Base-by-base conservation (phyloP, 305 asterid species). In the Ruellia speciosa region DNA sequence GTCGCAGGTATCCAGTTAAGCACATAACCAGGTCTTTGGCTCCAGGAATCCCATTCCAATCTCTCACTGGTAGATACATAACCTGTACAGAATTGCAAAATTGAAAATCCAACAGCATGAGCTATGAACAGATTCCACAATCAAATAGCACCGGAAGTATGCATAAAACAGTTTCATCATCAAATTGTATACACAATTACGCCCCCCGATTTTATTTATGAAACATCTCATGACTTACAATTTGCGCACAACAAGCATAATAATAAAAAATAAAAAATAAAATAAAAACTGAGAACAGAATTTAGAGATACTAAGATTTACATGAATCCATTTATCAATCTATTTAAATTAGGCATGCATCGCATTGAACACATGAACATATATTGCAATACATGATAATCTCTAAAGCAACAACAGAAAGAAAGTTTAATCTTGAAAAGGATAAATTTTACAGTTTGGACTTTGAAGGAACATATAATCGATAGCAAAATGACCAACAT, bases 1-100 rank as follows among this genome's bases (percentile, higher is more conserved):
- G 85, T 55, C 85, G 67, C 15, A 60, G 86, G 54, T 90, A 90
- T 70, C 98, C 98, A 70, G 96, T 90, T 81, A 87, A 76, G 84
- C 98, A 87, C 53, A 83, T 58, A 52, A 77, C 52, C 73, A 90
- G 60, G 45, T 78, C 72, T 56, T 83, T 66, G 62, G 96, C 95
- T 52, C 90, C 94, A 7, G 86, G 81, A 74, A 90, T 87, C 59
- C 97, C 97, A 64, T 67, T 67, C 76, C 80, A 58, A 75, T 85
- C 90, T 74, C 70, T 77, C 52, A 64, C 47, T 41, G 96, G 97
- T 56, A 80, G 49, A 59, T 90, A 90, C 72, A 90, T 70, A 57
- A 90, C 72, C 97, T 90, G 89, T 60, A 47, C 49, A 54, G 40
- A 53, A 55, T 43, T 60, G 53, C 0, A 50, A 35, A 24, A 14